Percentiles rank a stretch among this genome's conserved stretches.
phyloP scores from a whole-genome alignment of 208 protist genomes.

The Leishmania guyanensis region DNA sequence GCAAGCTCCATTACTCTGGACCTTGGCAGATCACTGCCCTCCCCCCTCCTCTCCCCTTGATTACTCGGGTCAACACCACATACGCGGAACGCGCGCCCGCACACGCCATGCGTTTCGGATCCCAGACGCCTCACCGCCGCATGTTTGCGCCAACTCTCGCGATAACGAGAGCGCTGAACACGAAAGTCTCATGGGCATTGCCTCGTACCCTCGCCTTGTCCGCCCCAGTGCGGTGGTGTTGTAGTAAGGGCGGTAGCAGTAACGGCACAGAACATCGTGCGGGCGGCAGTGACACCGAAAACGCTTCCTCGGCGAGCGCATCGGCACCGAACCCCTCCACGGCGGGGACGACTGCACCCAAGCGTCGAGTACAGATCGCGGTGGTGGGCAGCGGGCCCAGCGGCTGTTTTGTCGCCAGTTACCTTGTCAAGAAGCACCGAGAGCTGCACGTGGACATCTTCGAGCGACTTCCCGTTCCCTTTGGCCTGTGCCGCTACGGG shows the following conservation, averaged over 20 bases:
- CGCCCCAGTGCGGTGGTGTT: conserved; percentile 1
- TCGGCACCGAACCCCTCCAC: neutral
- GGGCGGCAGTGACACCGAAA: neutral
- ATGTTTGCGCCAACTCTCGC: neutral
- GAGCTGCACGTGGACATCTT: conserved; percentile 92
- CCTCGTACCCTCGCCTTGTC: neutral
- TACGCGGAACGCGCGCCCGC: neutral
- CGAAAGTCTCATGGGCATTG: neutral
- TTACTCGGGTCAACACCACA: neutral
- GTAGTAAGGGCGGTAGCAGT: neutral
- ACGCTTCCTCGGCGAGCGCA: neutral
- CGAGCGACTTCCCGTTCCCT: conserved; percentile 95
- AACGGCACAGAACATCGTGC: neutral
- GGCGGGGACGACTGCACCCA: neutral
- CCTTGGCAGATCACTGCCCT: neutral
- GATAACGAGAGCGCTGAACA: neutral
- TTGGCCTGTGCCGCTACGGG: conserved; percentile 97
- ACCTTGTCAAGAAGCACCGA: conserved; percentile 79
- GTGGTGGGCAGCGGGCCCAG: conserved; percentile 95
- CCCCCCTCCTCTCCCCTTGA: neutral
- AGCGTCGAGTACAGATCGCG: conserved; percentile 79
- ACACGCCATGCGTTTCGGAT: neutral
- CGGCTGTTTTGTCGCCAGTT: conserved; percentile 94
- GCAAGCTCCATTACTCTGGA: too few species aligned
- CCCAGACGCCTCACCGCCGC: neutral